phyloP scores from a whole-genome alignment of 192 early-diverging fungal species.

The Obelidium mucronatum region DNA sequence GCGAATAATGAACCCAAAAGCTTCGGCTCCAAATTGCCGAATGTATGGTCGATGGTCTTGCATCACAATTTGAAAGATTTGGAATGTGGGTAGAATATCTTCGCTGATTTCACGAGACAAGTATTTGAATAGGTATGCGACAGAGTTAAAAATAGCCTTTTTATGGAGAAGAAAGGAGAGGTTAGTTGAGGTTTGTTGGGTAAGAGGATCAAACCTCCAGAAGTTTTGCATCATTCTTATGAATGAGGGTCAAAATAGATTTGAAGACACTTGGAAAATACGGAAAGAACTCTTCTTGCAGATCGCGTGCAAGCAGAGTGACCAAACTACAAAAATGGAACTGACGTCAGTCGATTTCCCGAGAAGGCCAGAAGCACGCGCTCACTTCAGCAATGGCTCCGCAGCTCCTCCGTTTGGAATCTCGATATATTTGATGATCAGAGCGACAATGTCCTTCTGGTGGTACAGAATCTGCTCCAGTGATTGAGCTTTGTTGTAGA shows the following conservation, averaged over 20 bases:
- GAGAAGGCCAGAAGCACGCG: slow-evolving; percentile 6
- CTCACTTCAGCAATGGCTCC: slow-evolving; percentile 86
- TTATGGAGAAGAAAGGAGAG: background rate
- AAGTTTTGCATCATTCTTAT: slow-evolving; percentile 70
- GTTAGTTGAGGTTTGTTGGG: background rate
- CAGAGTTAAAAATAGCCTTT: slow-evolving; percentile 81
- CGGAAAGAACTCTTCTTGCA: slow-evolving; percentile 90
- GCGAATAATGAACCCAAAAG: slow-evolving; percentile 89
- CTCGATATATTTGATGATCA: slow-evolving; percentile 71
- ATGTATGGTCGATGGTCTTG: slow-evolving; percentile 77
- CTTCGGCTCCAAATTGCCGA: slow-evolving; percentile 88
- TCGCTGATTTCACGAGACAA: slow-evolving; percentile 71
- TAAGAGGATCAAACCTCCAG: slow-evolving; percentile 67
- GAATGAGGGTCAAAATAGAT: slow-evolving; percentile 70
- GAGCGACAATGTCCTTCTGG: slow-evolving; percentile 75
- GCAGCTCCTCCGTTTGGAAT: slow-evolving; percentile 70
- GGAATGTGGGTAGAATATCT: slow-evolving; percentile 78
- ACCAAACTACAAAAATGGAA: slow-evolving; percentile 60
- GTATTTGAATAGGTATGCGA: slow-evolving; percentile 93
- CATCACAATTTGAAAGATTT: slow-evolving; percentile 77
- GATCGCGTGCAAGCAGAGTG: slow-evolving; percentile 84
- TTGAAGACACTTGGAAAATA: slow-evolving; percentile 75
- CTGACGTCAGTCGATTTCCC: slow-evolving; percentile 5
- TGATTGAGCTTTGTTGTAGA: slow-evolving; percentile 70
- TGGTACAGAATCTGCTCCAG: slow-evolving; percentile 92